Evolutionary conservation across 2,329 filamentous ascomycete genomes (phyloP).

Genomic region (Fusarium sp.): DNA sequence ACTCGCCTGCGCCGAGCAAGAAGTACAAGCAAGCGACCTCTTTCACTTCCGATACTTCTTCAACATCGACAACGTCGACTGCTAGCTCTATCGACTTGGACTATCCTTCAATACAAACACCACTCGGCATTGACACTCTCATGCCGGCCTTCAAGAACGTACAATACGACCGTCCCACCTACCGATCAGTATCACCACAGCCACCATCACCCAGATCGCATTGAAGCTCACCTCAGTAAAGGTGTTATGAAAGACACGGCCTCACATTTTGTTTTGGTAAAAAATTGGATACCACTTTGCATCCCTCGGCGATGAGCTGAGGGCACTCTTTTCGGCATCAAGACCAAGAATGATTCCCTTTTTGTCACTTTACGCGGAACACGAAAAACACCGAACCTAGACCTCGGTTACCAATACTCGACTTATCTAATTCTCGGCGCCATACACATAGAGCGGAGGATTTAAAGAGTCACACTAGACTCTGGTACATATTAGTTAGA

Average conservation of each 20-base stretch:
- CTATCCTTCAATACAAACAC: constrained; percentile 20
- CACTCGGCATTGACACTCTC: constrained; percentile 33
- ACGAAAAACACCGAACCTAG: constrained; percentile 12
- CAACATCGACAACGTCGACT: constrained; percentile 31
- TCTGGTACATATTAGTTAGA: constrained; percentile 22
- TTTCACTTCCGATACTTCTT: constrained; percentile 40
- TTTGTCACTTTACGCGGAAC: constrained; percentile 17
- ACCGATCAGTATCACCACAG: constrained; percentile 42
- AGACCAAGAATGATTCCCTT: constrained; percentile 30
- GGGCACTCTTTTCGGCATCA: constrained; percentile 23
- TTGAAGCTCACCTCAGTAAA: constrained; percentile 16
- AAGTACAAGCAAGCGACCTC: constrained; percentile 45
- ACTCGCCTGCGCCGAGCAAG: constrained; percentile 41
- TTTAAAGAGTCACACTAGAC: constrained; percentile 19
- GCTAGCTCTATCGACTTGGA: constrained; percentile 32
- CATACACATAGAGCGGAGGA: constrained; percentile 35
- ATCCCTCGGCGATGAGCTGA: constrained; percentile 19
- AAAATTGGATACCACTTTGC: constrained; percentile 35
- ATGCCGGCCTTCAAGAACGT: constrained; percentile 41
- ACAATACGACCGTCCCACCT: constrained; percentile 36
- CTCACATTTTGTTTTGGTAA: constrained; percentile 23
- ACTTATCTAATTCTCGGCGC: constrained; percentile 30
- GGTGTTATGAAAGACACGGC: constrained; percentile 4
- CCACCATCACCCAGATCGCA: constrained; percentile 43
- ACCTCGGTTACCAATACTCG: background rate